A percentile compares a stretch with the other conserved stretches of the same genome.
These are phyloP conservation scores for Arxiozyma bovina DNA, from an alignment of 1,139 yeast genomes.

Conservation along the genomic window DNA sequence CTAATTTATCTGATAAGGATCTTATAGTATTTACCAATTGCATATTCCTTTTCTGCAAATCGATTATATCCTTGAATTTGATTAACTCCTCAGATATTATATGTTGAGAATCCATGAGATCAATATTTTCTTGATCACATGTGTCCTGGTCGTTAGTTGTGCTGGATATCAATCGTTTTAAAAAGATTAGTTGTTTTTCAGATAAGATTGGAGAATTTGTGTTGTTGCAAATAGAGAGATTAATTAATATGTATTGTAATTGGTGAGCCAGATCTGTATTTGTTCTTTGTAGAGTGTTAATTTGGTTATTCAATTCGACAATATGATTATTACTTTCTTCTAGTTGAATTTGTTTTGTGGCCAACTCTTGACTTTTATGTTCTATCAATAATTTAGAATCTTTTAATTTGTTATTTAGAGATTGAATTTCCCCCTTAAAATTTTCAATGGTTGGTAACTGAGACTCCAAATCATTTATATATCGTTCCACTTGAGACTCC, in stretches of 20 bases:
- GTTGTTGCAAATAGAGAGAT: not conserved
- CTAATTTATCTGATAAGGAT: slow-evolving; percentile 60
- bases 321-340: slow-evolving; percentile 30
- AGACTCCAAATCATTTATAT: slow-evolving; percentile 68
- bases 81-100: slow-evolving; percentile 67
- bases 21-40: slow-evolving; percentile 61
- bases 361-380: slow-evolving; percentile 24
- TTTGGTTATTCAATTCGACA: slow-evolving; percentile 8
- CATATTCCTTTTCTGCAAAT: slow-evolving; percentile 64
- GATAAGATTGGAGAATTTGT: slow-evolving; percentile 7
- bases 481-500: slow-evolving; percentile 59
- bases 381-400: slow-evolving; percentile 43
- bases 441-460: slow-evolving; percentile 73
- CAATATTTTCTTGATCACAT: not conserved
- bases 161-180: slow-evolving; percentile 23
- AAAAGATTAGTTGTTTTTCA: slow-evolving; percentile 43
- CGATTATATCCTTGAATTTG: slow-evolving; percentile 56
- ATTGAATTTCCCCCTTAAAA: slow-evolving; percentile 46
- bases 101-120: slow-evolving; percentile 50
- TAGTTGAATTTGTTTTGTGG: slow-evolving; percentile 32
- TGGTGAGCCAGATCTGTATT: slow-evolving; percentile 73
- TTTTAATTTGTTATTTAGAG: slow-evolving; percentile 43
- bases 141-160: slow-evolving; percentile 9
- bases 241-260: slow-evolving; percentile 52
- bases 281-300: slow-evolving; percentile 38